These are phyloP conservation scores for Puya raimondii DNA, from an alignment of 176 grass and related monocot genomes.

Conservation along the genomic window DNA sequence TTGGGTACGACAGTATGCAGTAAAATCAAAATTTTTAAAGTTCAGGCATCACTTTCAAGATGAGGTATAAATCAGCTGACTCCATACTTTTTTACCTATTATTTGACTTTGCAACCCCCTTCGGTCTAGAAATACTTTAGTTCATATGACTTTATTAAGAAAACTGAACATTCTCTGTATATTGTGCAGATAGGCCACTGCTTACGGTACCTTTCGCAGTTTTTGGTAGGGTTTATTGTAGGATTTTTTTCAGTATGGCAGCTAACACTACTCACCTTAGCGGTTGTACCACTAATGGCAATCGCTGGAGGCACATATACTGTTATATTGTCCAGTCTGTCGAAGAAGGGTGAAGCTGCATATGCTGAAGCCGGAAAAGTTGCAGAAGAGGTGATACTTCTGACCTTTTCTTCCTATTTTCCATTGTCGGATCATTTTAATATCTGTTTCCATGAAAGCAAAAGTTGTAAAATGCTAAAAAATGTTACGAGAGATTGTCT, in stretches of 20 bases:
- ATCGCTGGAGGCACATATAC: conserved; percentile 99
- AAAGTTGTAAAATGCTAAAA: too few species aligned
- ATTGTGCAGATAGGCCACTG: conserved; percentile 67
- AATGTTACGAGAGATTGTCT: neutral
- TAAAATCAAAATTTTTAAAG: too few species aligned
- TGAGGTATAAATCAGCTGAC: too few species aligned
- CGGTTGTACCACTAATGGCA: conserved; percentile 87
- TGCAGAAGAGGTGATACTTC: conserved; percentile 72
- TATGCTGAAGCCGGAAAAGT: conserved; percentile 93
- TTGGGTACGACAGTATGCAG: too few species aligned
- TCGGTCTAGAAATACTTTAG: neutral
- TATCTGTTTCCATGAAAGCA: too few species aligned
- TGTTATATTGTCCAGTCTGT: conserved; percentile 87
- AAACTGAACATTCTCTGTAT: neutral
- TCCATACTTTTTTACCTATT: too few species aligned
- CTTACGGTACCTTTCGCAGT: conserved; percentile 89
- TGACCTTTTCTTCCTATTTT: neutral
- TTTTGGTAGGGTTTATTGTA: conserved; percentile 80
- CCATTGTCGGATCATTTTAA: too few species aligned
- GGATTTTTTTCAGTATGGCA: conserved; percentile 85
- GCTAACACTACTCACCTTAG: conserved; percentile 85
- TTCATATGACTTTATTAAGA: conserved; percentile 2
- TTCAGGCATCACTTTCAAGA: too few species aligned
- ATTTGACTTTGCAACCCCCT: too few species aligned
- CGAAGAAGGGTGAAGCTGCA: conserved; percentile 87